These are phyloP conservation scores for Chlamydomonas applanata DNA, from an alignment of 139 green algal species.

Conservation along the genomic window DNA sequence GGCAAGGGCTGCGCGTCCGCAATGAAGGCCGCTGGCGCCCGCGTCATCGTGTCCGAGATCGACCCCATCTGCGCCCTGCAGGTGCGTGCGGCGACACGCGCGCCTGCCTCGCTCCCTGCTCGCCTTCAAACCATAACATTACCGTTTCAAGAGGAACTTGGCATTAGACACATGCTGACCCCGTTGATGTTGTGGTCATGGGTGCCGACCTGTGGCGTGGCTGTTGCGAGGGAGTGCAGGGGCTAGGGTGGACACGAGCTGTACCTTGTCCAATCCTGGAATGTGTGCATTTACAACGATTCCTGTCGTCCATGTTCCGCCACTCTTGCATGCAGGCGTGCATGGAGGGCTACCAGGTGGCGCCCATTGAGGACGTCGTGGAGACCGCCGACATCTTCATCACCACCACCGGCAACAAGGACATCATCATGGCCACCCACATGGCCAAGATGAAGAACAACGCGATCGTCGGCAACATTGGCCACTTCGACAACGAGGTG, in stretches of 20 bases:
- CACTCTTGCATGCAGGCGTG: slow-evolving; percentile 53
- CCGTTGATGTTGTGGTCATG: no score
- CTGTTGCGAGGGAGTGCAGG: no score
- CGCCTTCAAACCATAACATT: no score
- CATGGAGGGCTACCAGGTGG: slow-evolving; percentile 93
- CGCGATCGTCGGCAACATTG: slow-evolving; percentile 99
- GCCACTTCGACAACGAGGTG: slow-evolving; percentile 99
- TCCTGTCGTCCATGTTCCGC: no score
- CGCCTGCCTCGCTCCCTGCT: no score
- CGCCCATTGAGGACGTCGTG: slow-evolving; percentile 86
- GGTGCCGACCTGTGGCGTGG: no score
- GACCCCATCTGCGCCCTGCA: slow-evolving; percentile 99
- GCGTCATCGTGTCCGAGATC: slow-evolving; percentile 93
- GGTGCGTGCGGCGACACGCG: no score
- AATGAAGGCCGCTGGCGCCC: slow-evolving; percentile 94
- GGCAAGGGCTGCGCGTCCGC: slow-evolving; percentile 96
- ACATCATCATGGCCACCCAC: slow-evolving; percentile 96
- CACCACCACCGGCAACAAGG: slow-evolving; percentile 98
- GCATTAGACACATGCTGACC: no score
- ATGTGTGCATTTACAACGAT: no score
- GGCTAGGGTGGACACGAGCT: no score
- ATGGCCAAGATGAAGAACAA: slow-evolving; percentile 99
- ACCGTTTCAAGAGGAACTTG: no score
- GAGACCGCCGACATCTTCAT: slow-evolving; percentile 95
- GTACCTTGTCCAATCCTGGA: no score